Evolutionary conservation across 2,329 filamentous ascomycete genomes (phyloP).

Genomic region (Xylariaceae sp.): DNA sequence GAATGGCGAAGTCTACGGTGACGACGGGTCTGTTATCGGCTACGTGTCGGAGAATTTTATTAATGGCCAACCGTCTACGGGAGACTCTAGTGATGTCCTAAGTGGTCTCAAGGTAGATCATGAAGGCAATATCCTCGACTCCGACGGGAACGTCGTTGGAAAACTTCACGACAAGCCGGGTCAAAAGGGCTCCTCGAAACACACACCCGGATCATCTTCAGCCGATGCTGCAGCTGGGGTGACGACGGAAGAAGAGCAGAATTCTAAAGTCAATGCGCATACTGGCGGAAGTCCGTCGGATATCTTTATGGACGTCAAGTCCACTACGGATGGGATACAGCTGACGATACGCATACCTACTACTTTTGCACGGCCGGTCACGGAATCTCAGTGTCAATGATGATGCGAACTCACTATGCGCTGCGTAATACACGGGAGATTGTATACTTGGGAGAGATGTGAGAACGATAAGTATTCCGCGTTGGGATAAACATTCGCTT

Average conservation of each 20-base stretch:
- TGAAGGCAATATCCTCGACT: constrained; percentile 43
- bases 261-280: constrained; percentile 33
- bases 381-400: constrained; percentile 14
- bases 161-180: constrained; percentile 41
- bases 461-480: background rate
- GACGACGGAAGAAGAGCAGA: constrained; percentile 26
- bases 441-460: background rate
- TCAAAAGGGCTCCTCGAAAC: constrained; percentile 15
- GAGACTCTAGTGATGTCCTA: constrained; percentile 25
- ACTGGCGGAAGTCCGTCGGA: constrained; percentile 45
- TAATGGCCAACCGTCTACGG: constrained; percentile 21
- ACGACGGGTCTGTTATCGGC: constrained; percentile 39
- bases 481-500: background rate
- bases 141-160: constrained; percentile 42
- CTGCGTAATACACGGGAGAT: background rate
- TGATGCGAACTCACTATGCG: background rate
- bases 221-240: background rate
- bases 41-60: constrained; percentile 42
- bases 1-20: constrained; percentile 44
- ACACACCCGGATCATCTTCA: constrained; percentile 15
- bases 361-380: constrained; percentile 40
- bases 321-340: constrained; percentile 53
- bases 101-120: constrained; percentile 40
- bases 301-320: constrained; percentile 52
- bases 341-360: constrained; percentile 54